Evolutionary conservation across 306 rosid species (phyloP), one percentile per base, ranked within the genome.

Genomic region (Cicer judaicum): DNA sequence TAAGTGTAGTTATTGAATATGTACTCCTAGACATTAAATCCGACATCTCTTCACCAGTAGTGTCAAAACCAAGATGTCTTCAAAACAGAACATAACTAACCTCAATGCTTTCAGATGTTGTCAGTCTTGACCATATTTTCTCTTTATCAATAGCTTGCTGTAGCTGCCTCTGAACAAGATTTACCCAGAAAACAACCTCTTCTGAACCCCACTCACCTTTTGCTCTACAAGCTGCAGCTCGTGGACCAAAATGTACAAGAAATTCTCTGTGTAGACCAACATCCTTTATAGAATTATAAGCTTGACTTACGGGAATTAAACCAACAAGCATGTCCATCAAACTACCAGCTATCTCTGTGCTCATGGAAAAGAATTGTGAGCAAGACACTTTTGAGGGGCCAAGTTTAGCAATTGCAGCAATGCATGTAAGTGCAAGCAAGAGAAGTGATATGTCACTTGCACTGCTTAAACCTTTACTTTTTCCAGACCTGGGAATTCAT

Each of bases 81-180:
- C 63, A 64, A 78, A 72, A 71, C 54, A 65, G 63, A 77, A 41
- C 57, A 68, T 56, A 68, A 76, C 91, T 75, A 43, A 91, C 98
- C 98, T 91, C 98, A 50, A 93, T 95, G 79, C 98, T 90, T 90
- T 95, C 99, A 52, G 97, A 90, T 64, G 99, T 92, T 74, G 98
- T 95, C 49, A 95, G 81, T 77, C 97, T 85, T 42, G 98, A 92
- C 99, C 99, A 95, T 73, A 95, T 95, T 86, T 82, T 92, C 85
- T 95, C 99, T 79, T 96, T 95, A 62, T 92, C 93, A 78, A 95
- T 85, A 68, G 96, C 97, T 76, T 72, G 90, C 71, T 92, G 97
- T 78, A 95, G 85, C 80, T 87, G 93, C 86, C 66, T 83, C 90
- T 92, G 98, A 70, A 84, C 80, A 73, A 92, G 98, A 82, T 87